Base-by-base conservation (phyloP, 768 basidiomycete species). In the Pleurotus tuoliensis region DNA sequence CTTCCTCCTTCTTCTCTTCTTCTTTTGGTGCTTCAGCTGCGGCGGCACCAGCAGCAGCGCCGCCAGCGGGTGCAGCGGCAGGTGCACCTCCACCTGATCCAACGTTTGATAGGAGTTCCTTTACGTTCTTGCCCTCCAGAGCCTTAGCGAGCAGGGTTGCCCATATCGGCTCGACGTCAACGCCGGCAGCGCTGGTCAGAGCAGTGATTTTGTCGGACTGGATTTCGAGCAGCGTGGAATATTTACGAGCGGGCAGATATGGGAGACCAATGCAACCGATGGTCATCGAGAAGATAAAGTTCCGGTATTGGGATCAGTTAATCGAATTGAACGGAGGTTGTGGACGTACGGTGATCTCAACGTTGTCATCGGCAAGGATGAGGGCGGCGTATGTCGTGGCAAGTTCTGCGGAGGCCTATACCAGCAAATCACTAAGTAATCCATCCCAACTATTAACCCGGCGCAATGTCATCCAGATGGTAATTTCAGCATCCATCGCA, bases 151-250 rank as follows among this genome's bases (percentile, higher is more conserved):
- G 92, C 66, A 99, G 89, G 12, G 88, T 75, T 57, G 94, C 94
- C 97, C 97, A 98, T 79, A 99, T 98, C 57, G 95, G 83, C 76
- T 98, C 97, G 58, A 97, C 67, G 22, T 97, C 94, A 61, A 93
- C 79, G 57, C 76, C 76, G 54, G 96, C 97, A 55, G 92, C 95
- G 56, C 69, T 72, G 65, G 90, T 92, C 69, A 98, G 72, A n/a
- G 93, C 78, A 65, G 78, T 58, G 70, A 99, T 91, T 81, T 97
- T 98, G 72, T 98, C 97, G 58, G 93, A 71, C 95, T 98, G 66
- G 1, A 58, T 39, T 43, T 39, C 20, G 60, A 58, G 16, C 25
- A 6, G 16, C 16, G 16, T 20, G 6, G 22, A 25, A 18, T 4
- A 20, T 8, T 20, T 47, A 7, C 5, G 20, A 8, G 13, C 15